Evolutionary conservation across 805 yeast species (phyloP).

Genomic region (Saturnispora serradocipensis): DNA sequence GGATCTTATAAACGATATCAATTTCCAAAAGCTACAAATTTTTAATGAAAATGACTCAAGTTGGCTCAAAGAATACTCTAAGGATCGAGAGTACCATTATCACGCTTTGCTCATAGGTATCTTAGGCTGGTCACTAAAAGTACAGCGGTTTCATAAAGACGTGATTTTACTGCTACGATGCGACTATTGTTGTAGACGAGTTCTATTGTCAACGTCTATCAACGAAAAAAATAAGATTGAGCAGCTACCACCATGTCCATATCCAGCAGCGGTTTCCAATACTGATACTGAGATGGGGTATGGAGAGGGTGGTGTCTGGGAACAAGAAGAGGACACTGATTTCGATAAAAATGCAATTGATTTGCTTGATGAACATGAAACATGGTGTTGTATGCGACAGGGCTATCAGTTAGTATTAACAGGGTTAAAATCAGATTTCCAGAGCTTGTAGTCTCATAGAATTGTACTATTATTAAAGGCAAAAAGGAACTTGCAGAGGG

Average conservation of each 20-base stretch:
- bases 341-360: conserved; percentile 14
- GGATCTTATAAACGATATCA: conserved; percentile 10
- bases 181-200: conserved; percentile 29
- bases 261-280: conserved; percentile 20
- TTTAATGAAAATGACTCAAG: conserved; percentile 1
- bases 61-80: conserved; percentile 6
- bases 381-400: conserved; percentile 29
- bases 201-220: conserved; percentile 16
- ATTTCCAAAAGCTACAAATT: conserved; percentile 4
- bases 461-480: background rate
- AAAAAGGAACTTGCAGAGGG: background rate
- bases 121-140: conserved; percentile 31
- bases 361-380: conserved; percentile 28
- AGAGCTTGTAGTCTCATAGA: background rate
- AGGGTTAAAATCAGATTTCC: background rate
- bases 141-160: conserved; percentile 20
- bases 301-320: conserved; percentile 6
- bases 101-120: conserved; percentile 13
- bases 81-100: conserved; percentile 7
- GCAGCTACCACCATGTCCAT: conserved; percentile 21
- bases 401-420: conserved; percentile 8
- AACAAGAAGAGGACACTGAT: conserved; percentile 14
- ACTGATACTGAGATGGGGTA: conserved; percentile 5
- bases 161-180: conserved; percentile 25
- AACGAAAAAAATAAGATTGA: conserved; percentile 7